Base-by-base conservation (phyloP, 805 yeast species). In the Candida pseudofarinosa region DNA sequence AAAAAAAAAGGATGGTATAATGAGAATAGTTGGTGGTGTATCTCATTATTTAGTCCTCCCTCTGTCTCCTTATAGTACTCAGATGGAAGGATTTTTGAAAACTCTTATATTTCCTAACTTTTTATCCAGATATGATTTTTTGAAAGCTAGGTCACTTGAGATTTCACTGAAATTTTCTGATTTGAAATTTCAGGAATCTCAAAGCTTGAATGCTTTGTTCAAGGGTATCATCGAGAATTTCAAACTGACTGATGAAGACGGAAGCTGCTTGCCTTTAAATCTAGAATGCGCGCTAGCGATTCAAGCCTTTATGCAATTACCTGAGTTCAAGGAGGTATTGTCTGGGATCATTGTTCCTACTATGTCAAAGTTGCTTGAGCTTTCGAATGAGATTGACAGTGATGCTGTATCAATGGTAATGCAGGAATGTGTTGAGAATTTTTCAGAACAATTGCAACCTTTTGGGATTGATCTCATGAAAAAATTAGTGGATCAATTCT, bases 391-490 rank as follows among this genome's bases (percentile, higher is more conserved):
- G 45, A 80, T 90, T 50, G 99, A 91, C 55, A 81, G 85, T 44
- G 99, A 93, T 57, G 78, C 89, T 1, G 76, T 93, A 20, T 80
- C 95, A 17, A 85, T 84, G 18, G 96, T 91, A 4, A 88, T 91
- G 84, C 98, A 91, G 69, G 97, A 90, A 54, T 84, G 93, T 59
- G 97, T 91, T 23, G 97, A 90, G 57, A 80, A 78, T 45, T 93
- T 85, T 63, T 76, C 95, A 4, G 86, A 83, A 50, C 95, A 91
- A 62, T 72, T 91, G 52, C 93, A 64, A 43, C 98, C 99, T 14
- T 91, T 87, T 61, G 91, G 95, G 32, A 57, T 58, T 40, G 69
- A 71, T 50, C 68, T 56, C 65, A 77, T 84, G 20, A 57, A 59
- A 3, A 77, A 81, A 56, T 66, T 85, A 52, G 82, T 83, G 13